Evolutionary conservation across 2,329 filamentous ascomycete genomes (phyloP), one percentile per base, ranked within the genome.

Genomic region (Aspergillus sp.): DNA sequence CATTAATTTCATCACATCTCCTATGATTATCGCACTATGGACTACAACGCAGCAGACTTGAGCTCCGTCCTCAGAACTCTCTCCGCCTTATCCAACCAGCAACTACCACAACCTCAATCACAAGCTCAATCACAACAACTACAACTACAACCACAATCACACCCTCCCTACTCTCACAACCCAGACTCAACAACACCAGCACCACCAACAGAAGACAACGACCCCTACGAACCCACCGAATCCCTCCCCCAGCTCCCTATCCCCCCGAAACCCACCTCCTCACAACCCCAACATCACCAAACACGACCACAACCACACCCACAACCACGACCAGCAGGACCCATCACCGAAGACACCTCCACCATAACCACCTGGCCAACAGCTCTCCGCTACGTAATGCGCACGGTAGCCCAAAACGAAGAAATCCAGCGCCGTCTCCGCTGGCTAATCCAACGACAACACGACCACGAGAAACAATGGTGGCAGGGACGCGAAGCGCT

Each of bases 391-490:
- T 80, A 82, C 71, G 78, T 84, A 21, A 84, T 82, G 77, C 78
- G 77, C 54, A 77, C 78, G 3, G 76, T 84, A 19, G 73, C 75
- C 0, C 77, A 76, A 44, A 79, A 81, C 61, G 79, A 83, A 58
- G 71, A 73, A 32, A 72, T 78, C 1, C 72, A 81, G 44, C 71
- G 73, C 15, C 77, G 79, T 10, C 80, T 85, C 63, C 77, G 78
- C 19, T 71, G 86, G 75, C 79, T 90, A 73, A 88, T 90, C 61
- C 80, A 81, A 57, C 82, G 85, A 44, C 87, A 90, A 71, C 82
- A 86, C 66, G 80, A 82, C 42, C 83, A 89, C 66, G 86, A 90
- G 65, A 80, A 80, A 64, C 81, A 85, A 64, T 90, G 88, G 83
- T 86, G 82, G 76, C 72, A 78, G 25, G 81, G 80, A 1, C 80